These are phyloP conservation scores for Beauveria bassiana DNA, from an alignment of 2,329 filamentous ascomycete species.

Conservation along the genomic window DNA sequence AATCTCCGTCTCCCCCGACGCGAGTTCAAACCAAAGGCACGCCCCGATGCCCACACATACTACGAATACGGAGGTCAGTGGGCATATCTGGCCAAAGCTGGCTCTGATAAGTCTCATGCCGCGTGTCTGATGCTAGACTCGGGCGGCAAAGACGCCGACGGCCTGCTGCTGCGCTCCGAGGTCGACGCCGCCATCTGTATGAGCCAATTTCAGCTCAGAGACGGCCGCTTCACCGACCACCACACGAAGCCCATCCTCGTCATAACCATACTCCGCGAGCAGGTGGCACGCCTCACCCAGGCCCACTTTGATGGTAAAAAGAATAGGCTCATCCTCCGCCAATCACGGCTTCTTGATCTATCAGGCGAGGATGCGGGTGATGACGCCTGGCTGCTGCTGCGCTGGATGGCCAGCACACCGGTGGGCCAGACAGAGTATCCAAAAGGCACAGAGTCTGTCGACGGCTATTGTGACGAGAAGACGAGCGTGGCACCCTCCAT, in stretches of 20 bases:
- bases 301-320: not conserved
- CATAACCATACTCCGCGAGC: not conserved
- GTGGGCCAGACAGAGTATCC: not conserved
- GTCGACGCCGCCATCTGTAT: not conserved
- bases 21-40: not conserved
- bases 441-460: not conserved
- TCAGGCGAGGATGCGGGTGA: not conserved
- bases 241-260: conserved; percentile 3
- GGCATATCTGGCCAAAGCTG: not conserved
- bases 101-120: not conserved
- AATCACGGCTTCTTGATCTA: not conserved
- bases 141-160: not conserved
- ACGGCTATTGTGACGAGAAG: not conserved
- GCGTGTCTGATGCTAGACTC: not conserved
- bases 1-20: not conserved
- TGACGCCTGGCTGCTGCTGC: not conserved
- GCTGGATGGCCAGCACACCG: not conserved
- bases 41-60: not conserved
- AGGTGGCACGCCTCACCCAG: not conserved
- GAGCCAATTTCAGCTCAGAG: not conserved
- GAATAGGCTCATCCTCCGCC: not conserved
- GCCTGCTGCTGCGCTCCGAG: not conserved
- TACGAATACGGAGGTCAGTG: not conserved
- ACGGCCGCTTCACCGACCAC: not conserved
- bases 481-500: no score